Base-by-base conservation (phyloP, 2,329 filamentous ascomycete genomes). In the Cercospora nicotianae region DNA sequence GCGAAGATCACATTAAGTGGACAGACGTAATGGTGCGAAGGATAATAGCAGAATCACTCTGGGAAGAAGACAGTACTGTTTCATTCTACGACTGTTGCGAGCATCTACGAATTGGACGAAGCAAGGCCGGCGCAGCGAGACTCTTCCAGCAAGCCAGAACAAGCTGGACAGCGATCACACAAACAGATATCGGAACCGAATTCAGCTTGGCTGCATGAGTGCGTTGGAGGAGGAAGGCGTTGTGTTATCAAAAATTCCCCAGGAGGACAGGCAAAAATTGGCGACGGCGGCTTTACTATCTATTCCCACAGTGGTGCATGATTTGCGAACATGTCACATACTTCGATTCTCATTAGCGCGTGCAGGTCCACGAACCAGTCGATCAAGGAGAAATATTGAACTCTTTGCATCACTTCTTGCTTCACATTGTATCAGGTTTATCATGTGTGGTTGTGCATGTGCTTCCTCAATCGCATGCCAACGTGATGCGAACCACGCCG, bases 21-120 rank as follows among this genome's bases (percentile, higher is more conserved):
- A 66, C 66, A 9, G 70, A 72, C 18, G 63, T 72, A 31, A 65
- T 69, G 59, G 60, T 69, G n/a, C 66, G 70, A 39, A 63, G 70
- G 30, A 70, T 70, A 31, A 64, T 72, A 28, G 68, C 65, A 33
- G 68, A 72, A 45, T 64, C 66, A 16, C 57, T 72, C 31, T 72
- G 70, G 70, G 68, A 72, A 13, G 63, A 66, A 10, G 68, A 60
- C 26, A 57, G 33, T 6, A 57, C 63, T 10, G 63, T 72, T 13
- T 67, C 68, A n/a, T 70, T 69, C 60, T 68, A 70, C 60, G 70
- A 72, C 66, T 70, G 68, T 51, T 70, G 64, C 51, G 70, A 72
- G 39, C 60, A 67, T 23, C 64, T 72, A 30, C 65, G 67, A 30
- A 57, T 64, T 18, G 70, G 70, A 23, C 51, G 70, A 26, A 72